phyloP scores from a whole-genome alignment of 2,329 filamentous ascomycete species.

The Byssoonygena ceratinophila region DNA sequence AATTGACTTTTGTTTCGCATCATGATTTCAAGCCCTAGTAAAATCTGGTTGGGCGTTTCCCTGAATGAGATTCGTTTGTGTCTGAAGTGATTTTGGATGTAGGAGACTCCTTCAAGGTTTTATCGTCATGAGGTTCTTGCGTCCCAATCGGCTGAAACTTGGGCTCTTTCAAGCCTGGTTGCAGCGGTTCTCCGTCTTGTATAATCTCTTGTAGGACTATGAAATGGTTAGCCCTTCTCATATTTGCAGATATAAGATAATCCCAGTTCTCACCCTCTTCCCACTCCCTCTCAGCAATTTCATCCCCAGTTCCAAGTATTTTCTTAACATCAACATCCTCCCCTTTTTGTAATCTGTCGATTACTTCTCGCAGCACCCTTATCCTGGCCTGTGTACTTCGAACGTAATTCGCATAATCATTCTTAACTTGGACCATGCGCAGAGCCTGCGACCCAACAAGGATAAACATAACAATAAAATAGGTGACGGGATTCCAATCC shows the following conservation, averaged over 20 bases:
- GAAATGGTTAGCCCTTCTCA: neutral
- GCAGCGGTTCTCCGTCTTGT: conserved; percentile 32
- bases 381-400: conserved; percentile 73
- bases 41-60: conserved; percentile 2
- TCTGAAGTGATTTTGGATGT: neutral
- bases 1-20: no score
- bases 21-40: no score
- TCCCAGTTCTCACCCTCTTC: conserved; percentile 56
- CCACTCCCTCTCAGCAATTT: conserved; percentile 71
- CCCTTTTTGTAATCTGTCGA: conserved; percentile 38
- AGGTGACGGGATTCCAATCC: conserved; percentile 71
- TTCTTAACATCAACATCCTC: conserved; percentile 73
- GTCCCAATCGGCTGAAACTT: neutral
- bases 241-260: neutral
- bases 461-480: conserved; percentile 70
- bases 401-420: conserved; percentile 60
- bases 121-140: neutral
- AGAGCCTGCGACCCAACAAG: conserved; percentile 94
- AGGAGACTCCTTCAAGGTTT: neutral
- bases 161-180: conserved; percentile 11
- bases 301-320: conserved; percentile 66
- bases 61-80: neutral
- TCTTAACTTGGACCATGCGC: conserved; percentile 72
- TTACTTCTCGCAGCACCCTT: conserved; percentile 56
- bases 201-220: conserved; percentile 27